Conservation (phyloP, 495 filamentous ascomycete genomes). For the Aspergillus bertholletiae region DNA sequence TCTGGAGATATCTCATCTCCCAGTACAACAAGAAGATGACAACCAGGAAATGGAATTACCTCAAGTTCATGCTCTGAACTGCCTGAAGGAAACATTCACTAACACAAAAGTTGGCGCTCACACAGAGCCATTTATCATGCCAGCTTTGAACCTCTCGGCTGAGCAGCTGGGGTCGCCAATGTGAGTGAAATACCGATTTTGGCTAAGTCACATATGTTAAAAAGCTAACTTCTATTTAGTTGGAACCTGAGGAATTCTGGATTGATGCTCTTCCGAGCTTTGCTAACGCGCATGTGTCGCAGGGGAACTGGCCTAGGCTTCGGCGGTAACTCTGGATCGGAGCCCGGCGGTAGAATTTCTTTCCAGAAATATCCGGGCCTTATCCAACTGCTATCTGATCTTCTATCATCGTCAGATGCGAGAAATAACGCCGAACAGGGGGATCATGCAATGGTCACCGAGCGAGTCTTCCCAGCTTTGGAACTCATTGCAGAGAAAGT, state of each 20-base stretch:
- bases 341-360: conserved; percentile 39
- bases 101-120: conserved; percentile 62
- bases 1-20: conserved; percentile 52
- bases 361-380: conserved; percentile 69
- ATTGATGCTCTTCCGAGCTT: conserved; percentile 78
- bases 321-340: conserved; percentile 39
- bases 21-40: conserved; percentile 41
- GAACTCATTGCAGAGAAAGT: conserved; percentile 66
- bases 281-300: conserved; percentile 66
- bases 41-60: conserved; percentile 60
- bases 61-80: conserved; percentile 94
- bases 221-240: conserved; percentile 36
- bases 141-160: conserved; percentile 70
- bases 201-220: not conserved
- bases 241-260: conserved; percentile 95
- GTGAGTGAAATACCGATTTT: conserved; percentile 29
- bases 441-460: conserved; percentile 47
- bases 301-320: conserved; percentile 33
- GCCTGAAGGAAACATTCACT: conserved; percentile 80
- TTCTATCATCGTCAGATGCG: conserved; percentile 51
- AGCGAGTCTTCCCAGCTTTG: conserved; percentile 83
- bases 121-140: conserved; percentile 66
- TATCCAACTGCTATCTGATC: conserved; percentile 59
- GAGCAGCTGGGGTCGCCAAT: conserved; percentile 61
- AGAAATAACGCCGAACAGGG: conserved; percentile 27